Conservation (phyloP, 768 basidiomycete genomes). For the Boletus reticuloceps region DNA sequence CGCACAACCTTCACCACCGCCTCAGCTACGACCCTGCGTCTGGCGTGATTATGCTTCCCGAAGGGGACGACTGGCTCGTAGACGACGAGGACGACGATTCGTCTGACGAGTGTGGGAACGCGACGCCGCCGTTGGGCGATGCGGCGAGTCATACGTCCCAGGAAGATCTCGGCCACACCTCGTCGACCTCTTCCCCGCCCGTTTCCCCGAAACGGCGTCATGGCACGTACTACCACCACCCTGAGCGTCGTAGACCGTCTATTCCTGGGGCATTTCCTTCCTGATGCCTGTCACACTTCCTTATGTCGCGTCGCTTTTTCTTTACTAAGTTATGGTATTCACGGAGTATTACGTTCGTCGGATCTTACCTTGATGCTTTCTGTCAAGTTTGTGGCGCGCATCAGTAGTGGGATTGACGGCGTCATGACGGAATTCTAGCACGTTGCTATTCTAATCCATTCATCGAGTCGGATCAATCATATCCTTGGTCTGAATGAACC, state of each 20-base stretch:
- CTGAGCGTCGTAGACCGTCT: conserved; percentile 54
- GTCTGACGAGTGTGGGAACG: conserved; percentile 43
- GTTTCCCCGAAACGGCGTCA: conserved; percentile 56
- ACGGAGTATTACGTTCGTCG: neutral
- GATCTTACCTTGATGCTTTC: neutral
- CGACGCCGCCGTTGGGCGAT: conserved; percentile 25
- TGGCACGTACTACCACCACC: conserved; percentile 84
- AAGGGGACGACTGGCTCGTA: conserved; percentile 63
- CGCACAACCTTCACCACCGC: conserved; percentile 33
- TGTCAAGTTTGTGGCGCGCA: no score
- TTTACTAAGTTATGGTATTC: neutral
- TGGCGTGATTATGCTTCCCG: conserved; percentile 86
- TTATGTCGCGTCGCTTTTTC: neutral
- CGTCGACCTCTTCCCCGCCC: conserved; percentile 19
- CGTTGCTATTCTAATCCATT: no score
- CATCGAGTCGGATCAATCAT: no score
- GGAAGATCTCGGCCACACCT: conserved; percentile 20
- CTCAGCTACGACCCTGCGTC: conserved; percentile 84
- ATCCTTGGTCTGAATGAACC: no score
- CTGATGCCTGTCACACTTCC: conserved; percentile 1
- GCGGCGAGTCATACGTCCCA: conserved; percentile 14
- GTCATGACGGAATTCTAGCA: no score
- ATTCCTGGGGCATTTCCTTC: conserved; percentile 59
- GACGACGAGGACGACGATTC: conserved; percentile 40
- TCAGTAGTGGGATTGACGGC: no score